A percentile compares a stretch with the other conserved stretches of the same genome.
These are phyloP conservation scores for Spatholobus suberectus DNA, from an alignment of 306 rosid genomes.

Conservation along the genomic window DNA sequence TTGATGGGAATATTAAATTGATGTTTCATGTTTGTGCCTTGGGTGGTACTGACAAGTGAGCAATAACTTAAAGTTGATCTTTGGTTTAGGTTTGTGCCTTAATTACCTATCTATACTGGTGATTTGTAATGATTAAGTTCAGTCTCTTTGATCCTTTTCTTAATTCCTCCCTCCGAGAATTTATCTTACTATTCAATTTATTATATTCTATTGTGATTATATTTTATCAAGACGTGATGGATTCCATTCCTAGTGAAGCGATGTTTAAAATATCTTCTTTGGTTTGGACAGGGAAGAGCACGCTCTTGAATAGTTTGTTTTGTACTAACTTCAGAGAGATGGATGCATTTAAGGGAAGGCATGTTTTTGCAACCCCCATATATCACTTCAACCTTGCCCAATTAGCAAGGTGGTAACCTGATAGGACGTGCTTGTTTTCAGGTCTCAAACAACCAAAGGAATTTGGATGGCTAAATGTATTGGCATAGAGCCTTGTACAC, in stretches of 20 bases:
- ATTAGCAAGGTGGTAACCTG: background rate
- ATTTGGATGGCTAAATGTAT: constrained; percentile 85
- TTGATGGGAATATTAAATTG: background rate
- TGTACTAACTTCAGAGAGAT: constrained; percentile 85
- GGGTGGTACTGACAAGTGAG: background rate
- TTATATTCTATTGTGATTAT: background rate
- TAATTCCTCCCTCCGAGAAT: background rate
- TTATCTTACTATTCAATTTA: background rate
- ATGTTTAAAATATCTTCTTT: constrained; percentile 19
- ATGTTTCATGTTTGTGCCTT: background rate
- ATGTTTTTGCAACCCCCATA: constrained; percentile 42
- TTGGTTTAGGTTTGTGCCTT: background rate
- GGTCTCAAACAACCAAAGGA: constrained; percentile 98
- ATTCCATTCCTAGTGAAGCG: background rate
- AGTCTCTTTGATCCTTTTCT: background rate
- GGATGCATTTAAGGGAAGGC: constrained; percentile 94
- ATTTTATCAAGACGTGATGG: background rate
- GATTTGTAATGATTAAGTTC: constrained; percentile 8
- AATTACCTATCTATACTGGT: background rate
- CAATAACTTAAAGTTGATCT: background rate
- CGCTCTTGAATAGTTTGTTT: constrained; percentile 75
- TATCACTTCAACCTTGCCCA: background rate
- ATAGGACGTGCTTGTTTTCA: constrained; percentile 43
- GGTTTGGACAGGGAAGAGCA: constrained; percentile 83
- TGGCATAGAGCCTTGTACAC: constrained; percentile 92